These are phyloP conservation scores for Malassezia slooffiae DNA, from an alignment of 1,284 basidiomycete species.

Conservation along the genomic window DNA sequence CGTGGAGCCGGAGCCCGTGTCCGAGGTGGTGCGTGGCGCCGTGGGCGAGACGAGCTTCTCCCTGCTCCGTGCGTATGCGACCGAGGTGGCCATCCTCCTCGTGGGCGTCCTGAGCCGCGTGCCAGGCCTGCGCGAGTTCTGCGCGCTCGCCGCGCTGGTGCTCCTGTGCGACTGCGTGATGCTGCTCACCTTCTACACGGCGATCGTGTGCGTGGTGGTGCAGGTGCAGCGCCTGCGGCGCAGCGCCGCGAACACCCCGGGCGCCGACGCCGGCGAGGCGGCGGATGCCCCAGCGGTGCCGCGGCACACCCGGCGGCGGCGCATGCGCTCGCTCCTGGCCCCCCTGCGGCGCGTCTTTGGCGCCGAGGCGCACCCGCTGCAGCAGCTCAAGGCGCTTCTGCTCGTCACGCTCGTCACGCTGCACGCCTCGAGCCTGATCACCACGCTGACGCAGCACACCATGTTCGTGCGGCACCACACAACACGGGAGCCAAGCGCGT, in stretches of 20 bases:
- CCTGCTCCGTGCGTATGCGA: slow-evolving; percentile 80
- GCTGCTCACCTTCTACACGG: slow-evolving; percentile 79
- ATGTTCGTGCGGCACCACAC: slow-evolving; percentile 54
- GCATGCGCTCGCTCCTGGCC: not conserved
- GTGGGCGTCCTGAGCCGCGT: slow-evolving; percentile 79
- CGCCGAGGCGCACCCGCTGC: slow-evolving; percentile 65
- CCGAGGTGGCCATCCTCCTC: slow-evolving; percentile 79
- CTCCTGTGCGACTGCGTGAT: slow-evolving; percentile 76
- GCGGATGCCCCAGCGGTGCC: slow-evolving; percentile 12
- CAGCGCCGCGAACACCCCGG: not conserved
- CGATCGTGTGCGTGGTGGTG: slow-evolving; percentile 83
- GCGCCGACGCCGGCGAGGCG: not conserved
- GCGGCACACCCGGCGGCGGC: not conserved
- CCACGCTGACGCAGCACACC: slow-evolving; percentile 70
- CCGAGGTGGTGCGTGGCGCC: slow-evolving; percentile 71
- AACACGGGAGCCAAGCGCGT: slow-evolving; percentile 36
- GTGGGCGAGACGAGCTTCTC: slow-evolving; percentile 66
- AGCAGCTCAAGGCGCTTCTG: slow-evolving; percentile 76
- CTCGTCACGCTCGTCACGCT: slow-evolving; percentile 50
- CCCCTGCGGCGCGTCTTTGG: slow-evolving; percentile 28
- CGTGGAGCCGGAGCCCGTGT: slow-evolving; percentile 55
- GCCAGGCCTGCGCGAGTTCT: slow-evolving; percentile 84
- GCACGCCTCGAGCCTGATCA: slow-evolving; percentile 67
- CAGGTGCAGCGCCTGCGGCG: slow-evolving; percentile 57
- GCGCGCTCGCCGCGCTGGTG: slow-evolving; percentile 78